These are phyloP conservation scores for Sporothrix pseudoabietina DNA, from an alignment of 2,329 filamentous ascomycete genomes.

Conservation along the genomic window DNA sequence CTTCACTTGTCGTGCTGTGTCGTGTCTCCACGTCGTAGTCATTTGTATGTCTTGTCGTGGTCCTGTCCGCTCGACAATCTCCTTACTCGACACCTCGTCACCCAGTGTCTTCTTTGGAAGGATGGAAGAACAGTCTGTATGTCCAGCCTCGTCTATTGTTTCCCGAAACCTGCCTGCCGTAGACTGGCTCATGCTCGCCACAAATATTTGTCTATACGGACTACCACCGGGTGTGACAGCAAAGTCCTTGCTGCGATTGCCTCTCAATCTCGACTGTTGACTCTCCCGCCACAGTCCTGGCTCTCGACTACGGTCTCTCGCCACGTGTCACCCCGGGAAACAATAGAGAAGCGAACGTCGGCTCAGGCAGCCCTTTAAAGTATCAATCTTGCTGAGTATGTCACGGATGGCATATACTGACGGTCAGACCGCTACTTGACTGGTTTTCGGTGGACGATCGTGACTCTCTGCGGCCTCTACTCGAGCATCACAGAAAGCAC, in stretches of 20 bases:
- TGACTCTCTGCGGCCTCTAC: not conserved
- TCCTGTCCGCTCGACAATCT: not conserved
- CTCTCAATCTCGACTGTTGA: too few relatives aligned
- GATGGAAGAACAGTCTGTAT: not conserved
- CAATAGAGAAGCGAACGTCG: not conserved
- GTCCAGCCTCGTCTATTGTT: slow-evolving; percentile 14
- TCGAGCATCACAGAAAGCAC: slow-evolving; percentile 10
- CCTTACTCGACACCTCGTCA: slow-evolving; percentile 1
- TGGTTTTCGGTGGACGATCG: not conserved
- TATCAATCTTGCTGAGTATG: not conserved
- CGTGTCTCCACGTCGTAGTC: too few relatives aligned
- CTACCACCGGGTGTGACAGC: not conserved
- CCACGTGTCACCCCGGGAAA: not conserved
- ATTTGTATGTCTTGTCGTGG: not conserved
- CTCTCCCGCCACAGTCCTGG: not conserved
- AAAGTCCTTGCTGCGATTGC: not conserved
- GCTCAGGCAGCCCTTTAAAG: not conserved
- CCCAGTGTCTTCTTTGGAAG: not conserved
- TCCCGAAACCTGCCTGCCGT: not conserved
- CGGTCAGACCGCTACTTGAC: not conserved
- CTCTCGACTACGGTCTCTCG: not conserved
- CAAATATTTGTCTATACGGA: not conserved
- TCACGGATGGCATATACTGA: too few relatives aligned
- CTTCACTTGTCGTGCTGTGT: not conserved
- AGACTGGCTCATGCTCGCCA: not conserved